phyloP scores from a whole-genome alignment of 768 basidiomycete species.

The Trichaptum fuscoviolaceum region DNA sequence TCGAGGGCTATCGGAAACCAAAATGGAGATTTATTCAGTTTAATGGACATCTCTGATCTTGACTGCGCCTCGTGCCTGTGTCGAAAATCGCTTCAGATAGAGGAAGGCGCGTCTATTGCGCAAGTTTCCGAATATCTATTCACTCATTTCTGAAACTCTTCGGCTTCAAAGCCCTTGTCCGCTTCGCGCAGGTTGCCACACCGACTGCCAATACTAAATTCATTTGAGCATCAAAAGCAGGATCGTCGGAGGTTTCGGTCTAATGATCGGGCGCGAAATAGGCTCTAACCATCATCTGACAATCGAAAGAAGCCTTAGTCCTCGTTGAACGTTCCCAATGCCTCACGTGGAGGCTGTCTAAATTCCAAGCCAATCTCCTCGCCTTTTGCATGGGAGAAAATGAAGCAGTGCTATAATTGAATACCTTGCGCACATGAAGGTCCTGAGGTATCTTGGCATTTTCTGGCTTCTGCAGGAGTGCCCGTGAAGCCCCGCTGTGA shows the following conservation, averaged over 20 bases:
- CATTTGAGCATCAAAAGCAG: not conserved
- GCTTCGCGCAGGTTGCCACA: not conserved
- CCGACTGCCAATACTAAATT: not conserved
- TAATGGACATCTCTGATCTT: not conserved
- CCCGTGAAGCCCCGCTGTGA: not conserved
- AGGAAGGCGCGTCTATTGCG: constrained; percentile 22
- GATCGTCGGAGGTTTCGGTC: not conserved
- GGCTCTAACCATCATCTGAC: not conserved
- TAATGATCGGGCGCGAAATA: not conserved
- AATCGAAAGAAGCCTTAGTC: not conserved
- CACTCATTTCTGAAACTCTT: not conserved
- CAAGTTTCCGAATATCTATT: not conserved
- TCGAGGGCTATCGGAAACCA: constrained; percentile 33
- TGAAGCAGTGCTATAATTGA: not conserved
- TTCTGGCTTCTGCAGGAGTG: not conserved
- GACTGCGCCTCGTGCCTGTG: not conserved
- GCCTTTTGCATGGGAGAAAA: not conserved
- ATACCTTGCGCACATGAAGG: not conserved
- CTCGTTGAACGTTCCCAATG: not conserved
- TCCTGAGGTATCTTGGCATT: not conserved
- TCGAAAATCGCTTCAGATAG: constrained; percentile 12
- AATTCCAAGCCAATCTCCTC: not conserved
- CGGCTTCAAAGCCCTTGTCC: not conserved
- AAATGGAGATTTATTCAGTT: constrained; percentile 3
- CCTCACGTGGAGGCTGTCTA: not conserved